Evolutionary conservation across 1,284 basidiomycete genomes (phyloP).

Genomic region (Ustilago trichophora): DNA sequence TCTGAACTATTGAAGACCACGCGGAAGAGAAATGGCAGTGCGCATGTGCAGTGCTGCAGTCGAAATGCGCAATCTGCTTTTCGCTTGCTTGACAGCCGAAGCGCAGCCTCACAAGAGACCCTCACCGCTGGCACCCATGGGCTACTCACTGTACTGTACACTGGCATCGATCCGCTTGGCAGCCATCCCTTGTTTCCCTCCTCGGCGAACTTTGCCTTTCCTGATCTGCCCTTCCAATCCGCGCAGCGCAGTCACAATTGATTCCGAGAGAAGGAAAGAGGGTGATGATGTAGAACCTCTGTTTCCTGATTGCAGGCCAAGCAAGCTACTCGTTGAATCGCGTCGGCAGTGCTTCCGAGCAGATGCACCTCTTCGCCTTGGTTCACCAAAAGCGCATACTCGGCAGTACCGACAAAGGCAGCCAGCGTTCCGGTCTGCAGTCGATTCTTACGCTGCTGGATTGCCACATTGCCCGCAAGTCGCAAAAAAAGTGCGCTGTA

Average conservation of each 20-base stretch:
- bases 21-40: no score
- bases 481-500: neutral
- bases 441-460: neutral
- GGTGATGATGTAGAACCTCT: neutral
- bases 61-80: no score
- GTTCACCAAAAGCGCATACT: neutral
- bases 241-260: neutral
- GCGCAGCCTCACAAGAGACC: no score
- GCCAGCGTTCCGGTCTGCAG: neutral
- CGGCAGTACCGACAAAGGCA: neutral
- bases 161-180: no score
- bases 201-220: conserved; percentile 18
- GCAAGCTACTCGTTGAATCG: conserved; percentile 3
- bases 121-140: no score
- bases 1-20: no score
- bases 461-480: neutral
- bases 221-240: neutral
- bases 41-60: no score
- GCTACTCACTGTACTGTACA: no score
- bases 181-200: conserved; percentile 1
- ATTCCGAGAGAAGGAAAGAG: neutral
- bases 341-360: conserved; percentile 11
- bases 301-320: conserved; percentile 8
- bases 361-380: conserved; percentile 5
- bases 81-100: no score